Evolutionary conservation across 2,329 filamentous ascomycete species (phyloP).

Genomic region (Zopfia rhizophila): DNA sequence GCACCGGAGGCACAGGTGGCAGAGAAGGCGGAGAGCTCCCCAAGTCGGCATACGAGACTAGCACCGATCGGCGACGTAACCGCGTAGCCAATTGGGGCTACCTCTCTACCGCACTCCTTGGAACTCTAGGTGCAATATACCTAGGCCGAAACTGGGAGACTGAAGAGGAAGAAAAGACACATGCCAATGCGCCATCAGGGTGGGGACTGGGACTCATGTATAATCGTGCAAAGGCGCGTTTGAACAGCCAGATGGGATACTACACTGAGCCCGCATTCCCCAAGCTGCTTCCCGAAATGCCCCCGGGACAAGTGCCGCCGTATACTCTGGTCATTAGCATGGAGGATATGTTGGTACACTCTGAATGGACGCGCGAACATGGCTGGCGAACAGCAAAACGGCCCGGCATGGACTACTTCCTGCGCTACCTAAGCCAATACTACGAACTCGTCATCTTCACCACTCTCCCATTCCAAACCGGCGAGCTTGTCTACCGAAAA

Average conservation of each 20-base stretch:
- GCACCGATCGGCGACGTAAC: slow-evolving; percentile 83
- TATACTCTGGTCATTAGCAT: slow-evolving; percentile 93
- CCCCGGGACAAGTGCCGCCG: slow-evolving; percentile 84
- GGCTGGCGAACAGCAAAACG: slow-evolving; percentile 96
- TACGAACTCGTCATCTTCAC: slow-evolving; percentile 98
- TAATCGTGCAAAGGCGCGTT: slow-evolving; percentile 79
- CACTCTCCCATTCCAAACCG: slow-evolving; percentile 82
- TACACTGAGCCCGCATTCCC: slow-evolving; percentile 96
- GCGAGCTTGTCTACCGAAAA: slow-evolving; percentile 89
- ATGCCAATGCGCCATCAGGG: slow-evolving; percentile 79
- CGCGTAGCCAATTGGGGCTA: slow-evolving; percentile 81
- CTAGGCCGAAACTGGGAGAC: slow-evolving; percentile 88
- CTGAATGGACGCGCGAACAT: slow-evolving; percentile 92
- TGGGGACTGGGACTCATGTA: slow-evolving; percentile 82
- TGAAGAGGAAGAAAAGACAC: slow-evolving; percentile 74
- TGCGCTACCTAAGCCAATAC: slow-evolving; percentile 96
- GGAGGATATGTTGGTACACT: slow-evolving; percentile 94
- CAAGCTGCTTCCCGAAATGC: slow-evolving; percentile 85
- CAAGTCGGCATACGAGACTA: slow-evolving; percentile 87
- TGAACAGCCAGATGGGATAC: slow-evolving; percentile 82
- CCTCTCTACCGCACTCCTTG: slow-evolving; percentile 65
- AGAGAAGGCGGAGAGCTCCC: slow-evolving; percentile 74
- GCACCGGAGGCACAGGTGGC: slow-evolving; percentile 57
- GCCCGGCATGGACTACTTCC: slow-evolving; percentile 95
- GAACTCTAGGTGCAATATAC: slow-evolving; percentile 72